Evolutionary conservation across 73 alveolate species (phyloP).

Genomic region (Diophrys appendiculata): DNA sequence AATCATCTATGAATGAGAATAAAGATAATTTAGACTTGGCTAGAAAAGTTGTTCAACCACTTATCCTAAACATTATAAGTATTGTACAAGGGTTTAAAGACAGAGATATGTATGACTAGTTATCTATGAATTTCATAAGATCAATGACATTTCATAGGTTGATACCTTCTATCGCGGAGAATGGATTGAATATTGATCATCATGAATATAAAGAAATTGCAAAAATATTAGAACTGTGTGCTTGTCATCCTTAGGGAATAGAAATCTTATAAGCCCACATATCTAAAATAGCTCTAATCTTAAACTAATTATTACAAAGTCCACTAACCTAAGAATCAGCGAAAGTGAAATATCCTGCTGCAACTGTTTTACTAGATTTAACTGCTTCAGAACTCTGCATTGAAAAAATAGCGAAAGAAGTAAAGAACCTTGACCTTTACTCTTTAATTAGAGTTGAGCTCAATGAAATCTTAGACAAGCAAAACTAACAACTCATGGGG

Average conservation of each 20-base stretch:
- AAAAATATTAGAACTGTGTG: slow-evolving; percentile 53
- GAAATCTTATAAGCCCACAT: neutral
- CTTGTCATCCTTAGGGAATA: slow-evolving; percentile 51
- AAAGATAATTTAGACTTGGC: too few relatives aligned
- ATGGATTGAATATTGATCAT: neutral
- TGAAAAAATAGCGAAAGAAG: slow-evolving; percentile 37
- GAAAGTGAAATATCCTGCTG: slow-evolving; percentile 54
- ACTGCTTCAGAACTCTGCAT: slow-evolving; percentile 52
- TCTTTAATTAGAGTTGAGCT: slow-evolving; percentile 20
- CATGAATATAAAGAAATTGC: slow-evolving; percentile 35
- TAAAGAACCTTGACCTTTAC: slow-evolving; percentile 14
- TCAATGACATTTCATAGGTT: slow-evolving; percentile 16
- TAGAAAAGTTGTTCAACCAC: slow-evolving; percentile 11
- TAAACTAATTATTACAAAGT: slow-evolving; percentile 4
- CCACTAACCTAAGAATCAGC: slow-evolving; percentile 1
- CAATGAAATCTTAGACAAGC: slow-evolving; percentile 2
- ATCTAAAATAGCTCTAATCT: neutral
- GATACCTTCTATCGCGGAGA: slow-evolving; percentile 7
- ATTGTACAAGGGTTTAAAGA: slow-evolving; percentile 48
- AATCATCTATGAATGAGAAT: slow-evolving; percentile 8
- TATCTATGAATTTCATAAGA: slow-evolving; percentile 20
- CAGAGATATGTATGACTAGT: slow-evolving; percentile 51
- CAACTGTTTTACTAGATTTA: slow-evolving; percentile 55
- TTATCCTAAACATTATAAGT: slow-evolving; percentile 21
- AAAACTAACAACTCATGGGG: slow-evolving; percentile 6